These are phyloP conservation scores for Nicotiana paniculata DNA, from an alignment of 257 asterid genomes.

Conservation along the genomic window DNA sequence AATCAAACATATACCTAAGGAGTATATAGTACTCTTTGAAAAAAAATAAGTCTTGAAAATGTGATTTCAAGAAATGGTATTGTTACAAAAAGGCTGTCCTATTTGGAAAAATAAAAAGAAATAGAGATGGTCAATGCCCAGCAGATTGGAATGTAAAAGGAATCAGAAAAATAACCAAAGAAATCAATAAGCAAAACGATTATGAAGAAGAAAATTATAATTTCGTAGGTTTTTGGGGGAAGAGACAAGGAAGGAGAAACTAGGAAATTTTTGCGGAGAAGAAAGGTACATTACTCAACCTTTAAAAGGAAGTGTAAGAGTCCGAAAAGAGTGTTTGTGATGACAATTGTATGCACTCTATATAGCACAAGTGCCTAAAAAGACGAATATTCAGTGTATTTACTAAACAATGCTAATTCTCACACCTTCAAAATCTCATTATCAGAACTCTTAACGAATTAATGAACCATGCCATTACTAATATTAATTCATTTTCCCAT, in stretches of 20 bases:
- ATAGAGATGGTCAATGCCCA: not conserved
- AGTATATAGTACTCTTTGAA: not conserved
- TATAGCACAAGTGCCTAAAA: too few species aligned
- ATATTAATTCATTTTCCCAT: too few species aligned
- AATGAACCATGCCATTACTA: too few species aligned
- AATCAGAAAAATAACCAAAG: not conserved
- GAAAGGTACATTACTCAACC: constrained; percentile 16
- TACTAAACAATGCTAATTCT: too few species aligned
- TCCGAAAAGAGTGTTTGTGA: not conserved
- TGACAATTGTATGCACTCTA: not conserved
- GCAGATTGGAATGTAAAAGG: not conserved
- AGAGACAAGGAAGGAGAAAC: not conserved
- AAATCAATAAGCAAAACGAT: too few species aligned
- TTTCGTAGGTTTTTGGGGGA: not conserved
- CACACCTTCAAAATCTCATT: too few species aligned
- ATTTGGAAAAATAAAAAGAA: not conserved
- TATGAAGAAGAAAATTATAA: too few species aligned
- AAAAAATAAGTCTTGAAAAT: not conserved
- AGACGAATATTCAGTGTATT: too few species aligned
- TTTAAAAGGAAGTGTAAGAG: not conserved
- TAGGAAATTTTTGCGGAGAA: not conserved
- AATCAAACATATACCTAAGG: not conserved
- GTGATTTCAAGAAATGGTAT: not conserved
- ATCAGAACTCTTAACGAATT: too few species aligned
- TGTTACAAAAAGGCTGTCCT: not conserved